Evolutionary conservation across 2,329 filamentous ascomycete genomes (phyloP), one percentile per base, ranked within the genome.

Genomic region (Penicillium olsonii): DNA sequence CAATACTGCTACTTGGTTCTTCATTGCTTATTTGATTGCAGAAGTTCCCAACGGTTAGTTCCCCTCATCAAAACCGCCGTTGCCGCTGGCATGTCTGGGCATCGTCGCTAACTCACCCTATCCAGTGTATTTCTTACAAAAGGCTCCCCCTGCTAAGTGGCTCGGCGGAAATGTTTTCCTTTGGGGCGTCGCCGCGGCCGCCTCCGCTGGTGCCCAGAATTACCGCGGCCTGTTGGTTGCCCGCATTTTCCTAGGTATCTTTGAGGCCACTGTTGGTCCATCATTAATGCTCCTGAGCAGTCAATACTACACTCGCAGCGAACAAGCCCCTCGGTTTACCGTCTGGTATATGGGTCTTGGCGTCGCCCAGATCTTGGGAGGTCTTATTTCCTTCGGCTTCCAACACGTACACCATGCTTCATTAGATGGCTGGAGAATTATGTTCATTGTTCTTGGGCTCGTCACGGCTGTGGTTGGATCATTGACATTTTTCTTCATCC

Each of bases 331-430:
- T 7, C 76, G 83, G 8, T 83, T 84, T 63, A 79, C 77, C 15
- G 75, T 84, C 60, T 85, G 82, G 83, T 85, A 84, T 61, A 73
- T 77, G 27, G 82, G 82, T 8, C 71, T 85, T 11, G 83, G 83
- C 1, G 66, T 82, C 3, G 81, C 81, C 5, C 82, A 85, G 66
- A 61, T 60, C 2, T 10, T 61, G 4, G 59, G 59, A n/a, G 59
- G 59, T 2, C 46, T 61, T 20, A 65, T 79, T 18, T 77, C 75
- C 5, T 84, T 77, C 54, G 81, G 69, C 35, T 84, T 83, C 63
- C 81, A 84, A 61, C 67, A 75, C 58, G 73, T 81, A n/a, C 53
- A 67, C 3, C 47, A 61, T 35, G 60, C 66, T 9, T 40, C 51
- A 0, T 60, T 79, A 11, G 60, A 67, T 3, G 69, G 73, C 18